Conservation (phyloP, 2,329 filamentous ascomycete genomes). For the Davidsoniella virescens region DNA sequence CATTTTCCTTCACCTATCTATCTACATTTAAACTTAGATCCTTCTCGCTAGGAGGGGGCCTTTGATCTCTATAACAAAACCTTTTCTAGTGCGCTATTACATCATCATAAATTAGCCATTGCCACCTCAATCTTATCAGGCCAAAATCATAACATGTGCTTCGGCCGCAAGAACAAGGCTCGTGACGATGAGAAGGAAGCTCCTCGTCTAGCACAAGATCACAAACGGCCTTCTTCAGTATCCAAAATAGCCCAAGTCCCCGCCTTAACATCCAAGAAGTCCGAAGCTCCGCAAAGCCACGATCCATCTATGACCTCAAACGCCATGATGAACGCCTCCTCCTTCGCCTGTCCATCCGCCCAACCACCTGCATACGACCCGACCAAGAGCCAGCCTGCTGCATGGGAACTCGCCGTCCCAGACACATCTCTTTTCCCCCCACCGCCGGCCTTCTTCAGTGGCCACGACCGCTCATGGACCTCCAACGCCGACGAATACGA, state of each 20-base stretch:
- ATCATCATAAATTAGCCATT: not conserved
- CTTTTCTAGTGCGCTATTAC: too few species aligned
- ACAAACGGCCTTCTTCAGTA: too few species aligned
- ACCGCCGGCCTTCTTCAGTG: conserved; percentile 49
- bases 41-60: too few species aligned
- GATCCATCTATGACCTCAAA: too few species aligned
- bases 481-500: conserved; percentile 53
- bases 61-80: too few species aligned
- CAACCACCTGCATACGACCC: conserved; percentile 14
- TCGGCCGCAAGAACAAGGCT: conserved; percentile 28
- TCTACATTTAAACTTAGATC: too few species aligned
- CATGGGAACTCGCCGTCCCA: conserved; percentile 52
- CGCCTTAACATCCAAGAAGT: conserved; percentile 13
- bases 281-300: too few species aligned
- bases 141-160: conserved; percentile 28
- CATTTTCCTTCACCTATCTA: too few species aligned
- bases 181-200: conserved; percentile 16
- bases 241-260: too few species aligned
- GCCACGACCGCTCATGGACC: conserved; percentile 47
- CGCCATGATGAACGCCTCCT: conserved; percentile 8
- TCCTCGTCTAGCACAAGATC: conserved; percentile 17
- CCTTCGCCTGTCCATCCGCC: conserved; percentile 24
- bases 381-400: conserved; percentile 16
- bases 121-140: too few species aligned
- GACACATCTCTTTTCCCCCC: conserved; percentile 59